Base-by-base conservation (phyloP, 768 basidiomycete species). In the Tremella fuciformis region DNA sequence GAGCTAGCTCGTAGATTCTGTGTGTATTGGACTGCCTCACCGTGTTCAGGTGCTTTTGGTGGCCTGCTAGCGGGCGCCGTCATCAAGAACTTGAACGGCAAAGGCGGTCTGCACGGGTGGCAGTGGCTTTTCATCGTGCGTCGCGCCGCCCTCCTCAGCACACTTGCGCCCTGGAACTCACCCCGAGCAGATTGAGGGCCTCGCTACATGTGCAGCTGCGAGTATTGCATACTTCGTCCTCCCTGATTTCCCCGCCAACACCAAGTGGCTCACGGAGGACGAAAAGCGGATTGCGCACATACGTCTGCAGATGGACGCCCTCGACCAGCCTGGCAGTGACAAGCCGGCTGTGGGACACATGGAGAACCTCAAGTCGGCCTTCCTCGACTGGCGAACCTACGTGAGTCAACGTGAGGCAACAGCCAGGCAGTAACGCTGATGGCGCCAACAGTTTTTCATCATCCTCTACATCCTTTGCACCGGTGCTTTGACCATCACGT, bases 81-180 rank as follows among this genome's bases (percentile, higher is more conserved):
- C 6, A 34, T 34, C 29, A 34, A 34, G 29, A 34, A 34, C 29
- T 11, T 34, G 6, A 34, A 34, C 29, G 86, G 85, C 8, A 80
- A 80, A 55, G 77, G 84, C 9, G 88, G 88, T 0, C 80, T 82
- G 58, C 80, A 85, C 7, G 86, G 85, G 0, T 91, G 88, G 88
- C 79, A 86, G 83, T 86, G 70, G 86, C 53, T 34, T 11, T 34
- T 34, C 29, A 34, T 34, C 29, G 29, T 34, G 29, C 4, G 29
- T 34, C 29, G 29, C 11, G 11, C 29, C 29, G 29, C 29, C 4
- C 11, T 4, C 29, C 11, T 11, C 29, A 34, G 29, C 29, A 34
- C 6, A 34, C 29, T 34, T 34, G 29, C 6, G 29, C 29, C 11
- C 6, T 4, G 11, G 29, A 11, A 6, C 29, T 34, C 29, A 34